Base-by-base conservation (phyloP, 75 land plant species). In the Cryptomeria japonica region DNA sequence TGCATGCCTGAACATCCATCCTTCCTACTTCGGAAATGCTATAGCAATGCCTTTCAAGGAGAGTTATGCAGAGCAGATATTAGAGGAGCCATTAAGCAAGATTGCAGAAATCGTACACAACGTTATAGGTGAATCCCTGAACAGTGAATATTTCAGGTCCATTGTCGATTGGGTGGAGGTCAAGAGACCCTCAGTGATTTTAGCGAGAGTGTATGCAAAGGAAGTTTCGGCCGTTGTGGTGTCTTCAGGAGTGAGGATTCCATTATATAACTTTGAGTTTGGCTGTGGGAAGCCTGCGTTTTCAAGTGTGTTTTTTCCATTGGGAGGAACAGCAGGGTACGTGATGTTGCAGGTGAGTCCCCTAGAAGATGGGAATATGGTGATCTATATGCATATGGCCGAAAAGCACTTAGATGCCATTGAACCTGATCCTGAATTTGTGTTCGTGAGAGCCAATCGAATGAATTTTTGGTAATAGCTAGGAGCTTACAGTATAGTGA, bases 221-320 rank as follows among this genome's bases (percentile, higher is more conserved):
- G 34, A n/a, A 5, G 90, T 87, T 16, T 72, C 88, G 8, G 87
- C 90, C 0, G 73, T 92, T 5, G 91, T 92, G 80, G 93, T 94
- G 82, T 94, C 93, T 0, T 88, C 91, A 0, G 93, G 95, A 16
- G 86, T 75, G 84, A 25, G 89, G 37, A 92, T 94, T 70, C 91
- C 91, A 14, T 89, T 90, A 18, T 28, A 76, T 34, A 51, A 90
- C 78, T 61, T 93, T 86, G 93, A 93, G 36, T 89, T 91, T n/a
- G 95, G 95, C 37, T 93, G 92, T 90, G 95, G 95, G 8, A 76
- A 64, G 53, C 91, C 92, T 38, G 70, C 19, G 9, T 88, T 93
- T 37, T 91, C 93, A 36, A 92, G 92, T 38, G 92, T 89, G 83
- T 92, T 91, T 86, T 92, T 93, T 80, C 92, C 93, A 1, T 92